phyloP scores from a whole-genome alignment of 108 stramenopile genomes.

The Cyclostephanos tholiformis region DNA sequence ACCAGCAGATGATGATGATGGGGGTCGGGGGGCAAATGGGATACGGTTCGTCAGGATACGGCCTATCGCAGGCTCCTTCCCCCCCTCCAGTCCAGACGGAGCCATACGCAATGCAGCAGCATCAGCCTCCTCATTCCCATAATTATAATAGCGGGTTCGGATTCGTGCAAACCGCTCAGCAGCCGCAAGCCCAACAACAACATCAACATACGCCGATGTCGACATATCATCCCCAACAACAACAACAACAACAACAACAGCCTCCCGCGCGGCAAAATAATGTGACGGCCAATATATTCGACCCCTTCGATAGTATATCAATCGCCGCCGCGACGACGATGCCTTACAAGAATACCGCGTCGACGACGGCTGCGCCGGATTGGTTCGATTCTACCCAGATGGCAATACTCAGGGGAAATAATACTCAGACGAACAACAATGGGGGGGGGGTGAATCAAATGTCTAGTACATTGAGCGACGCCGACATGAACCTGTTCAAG shows the following conservation, averaged over 20 bases:
- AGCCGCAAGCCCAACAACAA: constrained; percentile 22
- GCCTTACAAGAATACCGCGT: too few relatives aligned
- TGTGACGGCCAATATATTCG: constrained; percentile 25
- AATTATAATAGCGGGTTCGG: constrained; percentile 25
- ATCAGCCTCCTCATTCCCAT: constrained; percentile 8
- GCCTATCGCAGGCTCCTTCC: background rate
- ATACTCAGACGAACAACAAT: constrained; percentile 8
- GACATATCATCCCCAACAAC: constrained; percentile 1
- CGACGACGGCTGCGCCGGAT: background rate
- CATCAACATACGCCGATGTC: background rate
- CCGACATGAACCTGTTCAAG: constrained; percentile 52
- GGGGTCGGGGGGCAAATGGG: constrained; percentile 6
- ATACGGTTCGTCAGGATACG: constrained; percentile 11
- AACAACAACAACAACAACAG: constrained; percentile 2
- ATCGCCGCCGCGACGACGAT: too few relatives aligned
- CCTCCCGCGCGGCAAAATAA: too few relatives aligned
- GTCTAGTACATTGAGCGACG: constrained; percentile 22
- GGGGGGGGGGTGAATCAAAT: background rate
- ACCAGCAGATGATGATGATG: background rate
- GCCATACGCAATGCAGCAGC: background rate
- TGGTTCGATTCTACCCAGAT: background rate
- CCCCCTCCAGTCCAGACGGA: background rate
- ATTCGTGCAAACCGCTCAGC: constrained; percentile 34
- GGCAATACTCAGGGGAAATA: background rate
- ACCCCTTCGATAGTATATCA: constrained; percentile 48